phyloP scores from a whole-genome alignment of 1,139 yeast species.

The Torulaspora pretoriensis region DNA sequence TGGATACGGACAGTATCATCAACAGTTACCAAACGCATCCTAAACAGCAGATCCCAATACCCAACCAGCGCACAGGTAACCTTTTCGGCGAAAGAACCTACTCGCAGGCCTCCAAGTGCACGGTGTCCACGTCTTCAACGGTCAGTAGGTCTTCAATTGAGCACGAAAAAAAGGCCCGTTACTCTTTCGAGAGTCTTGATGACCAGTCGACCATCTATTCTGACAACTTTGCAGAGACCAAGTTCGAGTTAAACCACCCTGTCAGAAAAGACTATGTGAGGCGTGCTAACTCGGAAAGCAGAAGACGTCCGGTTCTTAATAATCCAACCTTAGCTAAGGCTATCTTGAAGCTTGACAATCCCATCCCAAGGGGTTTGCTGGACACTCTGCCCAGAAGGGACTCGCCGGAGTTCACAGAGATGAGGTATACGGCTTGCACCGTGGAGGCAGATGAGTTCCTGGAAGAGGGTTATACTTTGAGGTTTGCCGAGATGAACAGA shows the following conservation, averaged over 20 bases:
- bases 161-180: constrained; percentile 27
- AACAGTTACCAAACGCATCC: constrained; percentile 19
- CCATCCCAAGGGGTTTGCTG: constrained; percentile 81
- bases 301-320: constrained; percentile 62
- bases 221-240: constrained; percentile 38
- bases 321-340: constrained; percentile 45
- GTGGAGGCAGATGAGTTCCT: constrained; percentile 80
- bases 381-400: constrained; percentile 78
- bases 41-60: constrained; percentile 6
- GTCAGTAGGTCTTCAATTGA: constrained; percentile 26
- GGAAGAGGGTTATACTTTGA: constrained; percentile 73
- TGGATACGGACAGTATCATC: constrained; percentile 25
- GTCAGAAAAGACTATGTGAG: constrained; percentile 46
- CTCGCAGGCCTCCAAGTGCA: constrained; percentile 23
- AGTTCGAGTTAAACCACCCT: constrained; percentile 40
- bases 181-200: constrained; percentile 28
- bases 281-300: constrained; percentile 53
- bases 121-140: constrained; percentile 29
- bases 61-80: constrained; percentile 11
- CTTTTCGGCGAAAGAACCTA: constrained; percentile 12
- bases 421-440: constrained; percentile 94
- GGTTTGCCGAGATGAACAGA: constrained; percentile 79
- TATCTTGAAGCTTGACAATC: constrained; percentile 83
- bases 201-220: constrained; percentile 35
- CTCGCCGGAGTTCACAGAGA: constrained; percentile 86